A percentile compares a stretch with the other conserved stretches of the same genome.
Conservation (phyloP, 78 protist species). For the Dictyostelium firmibasis region DNA sequence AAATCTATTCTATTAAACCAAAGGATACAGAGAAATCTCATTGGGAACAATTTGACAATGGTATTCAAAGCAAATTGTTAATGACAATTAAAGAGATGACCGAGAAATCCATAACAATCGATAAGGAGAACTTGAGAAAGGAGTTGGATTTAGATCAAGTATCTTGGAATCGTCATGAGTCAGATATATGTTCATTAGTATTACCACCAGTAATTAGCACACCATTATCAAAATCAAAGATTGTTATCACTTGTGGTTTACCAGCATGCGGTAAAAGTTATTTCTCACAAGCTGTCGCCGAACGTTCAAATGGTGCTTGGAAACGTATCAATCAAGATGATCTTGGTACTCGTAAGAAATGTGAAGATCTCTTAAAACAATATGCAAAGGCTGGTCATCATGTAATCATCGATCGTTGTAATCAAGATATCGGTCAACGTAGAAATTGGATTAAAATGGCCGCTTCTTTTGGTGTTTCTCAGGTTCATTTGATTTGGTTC, state of each 20-base stretch:
- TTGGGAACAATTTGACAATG: constrained; percentile 70
- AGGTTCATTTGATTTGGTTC: constrained; percentile 50
- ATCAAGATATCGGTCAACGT: constrained; percentile 44
- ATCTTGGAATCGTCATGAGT: constrained; percentile 28
- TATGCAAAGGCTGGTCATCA: constrained; percentile 16
- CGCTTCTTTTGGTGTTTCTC: neutral
- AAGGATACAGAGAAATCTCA: constrained; percentile 37
- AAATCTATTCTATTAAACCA: constrained; percentile 40
- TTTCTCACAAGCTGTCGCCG: neutral
- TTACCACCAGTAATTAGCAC: neutral
- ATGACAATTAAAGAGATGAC: constrained; percentile 5
- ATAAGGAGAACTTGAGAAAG: neutral
- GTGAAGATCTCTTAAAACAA: constrained; percentile 16
- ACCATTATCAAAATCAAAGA: neutral
- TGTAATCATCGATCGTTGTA: constrained; percentile 46
- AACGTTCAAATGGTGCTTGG: constrained; percentile 1
- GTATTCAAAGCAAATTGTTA: constrained; percentile 6
- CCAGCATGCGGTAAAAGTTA: constrained; percentile 70
- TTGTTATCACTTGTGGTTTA: constrained; percentile 37
- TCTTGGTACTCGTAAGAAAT: constrained; percentile 52
- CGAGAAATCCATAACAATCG: constrained; percentile 11
- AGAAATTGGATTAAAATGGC: constrained; percentile 43
- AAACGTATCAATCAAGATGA: constrained; percentile 68
- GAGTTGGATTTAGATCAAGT: constrained; percentile 35
- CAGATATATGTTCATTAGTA: constrained; percentile 13